Evolutionary conservation across 1,284 basidiomycete species (phyloP), one percentile per base, ranked within the genome.

Genomic region (Pascua sp.): DNA sequence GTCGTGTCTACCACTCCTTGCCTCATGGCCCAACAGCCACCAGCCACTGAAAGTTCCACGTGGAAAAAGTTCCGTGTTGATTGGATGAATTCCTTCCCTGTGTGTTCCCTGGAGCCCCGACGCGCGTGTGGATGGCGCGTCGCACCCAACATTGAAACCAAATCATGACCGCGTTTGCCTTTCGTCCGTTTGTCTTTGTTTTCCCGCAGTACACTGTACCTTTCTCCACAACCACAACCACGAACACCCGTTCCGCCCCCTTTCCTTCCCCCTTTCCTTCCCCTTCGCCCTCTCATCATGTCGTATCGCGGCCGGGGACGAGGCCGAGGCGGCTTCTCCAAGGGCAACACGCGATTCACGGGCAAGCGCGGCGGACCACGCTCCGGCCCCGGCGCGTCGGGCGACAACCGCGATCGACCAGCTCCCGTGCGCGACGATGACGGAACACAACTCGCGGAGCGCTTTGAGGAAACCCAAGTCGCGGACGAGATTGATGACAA

Each of bases 401-500:
- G 52, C 42, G 62, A 61, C 11, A 48, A 48, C 16, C 56, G 53
- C 63, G 71, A 70, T 50, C 52, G 61, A 42, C 70, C 59, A 44
- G 82, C 80, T 12, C 85, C 85, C 2, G 81, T 83, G 67, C 82
- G 90, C 65, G 89, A 90, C 68, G 90, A 94, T 57, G 91, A 95
- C 66, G 91, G 90, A 4, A 90, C 89, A 0, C 85, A 86, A 48
- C 81, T 87, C 5, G 86, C 85, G 11, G 92, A 94, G 67, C 81
- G 84, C 64, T 92, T 95, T 68, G 91, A 95, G 70, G 85, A 85
- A 65, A 85, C 87, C 8, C 80, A 81, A 48, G 66, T 88, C 37
- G 81, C 80, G 57, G 92, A 98, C 73, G 91, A 94, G 69, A 85
- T 98, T 36, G 95, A 99, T 69, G 91, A 91, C 75, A 90, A 89